Base-by-base conservation (phyloP, 164 flowering plant genomes). In the Sextonia rubra region DNA sequence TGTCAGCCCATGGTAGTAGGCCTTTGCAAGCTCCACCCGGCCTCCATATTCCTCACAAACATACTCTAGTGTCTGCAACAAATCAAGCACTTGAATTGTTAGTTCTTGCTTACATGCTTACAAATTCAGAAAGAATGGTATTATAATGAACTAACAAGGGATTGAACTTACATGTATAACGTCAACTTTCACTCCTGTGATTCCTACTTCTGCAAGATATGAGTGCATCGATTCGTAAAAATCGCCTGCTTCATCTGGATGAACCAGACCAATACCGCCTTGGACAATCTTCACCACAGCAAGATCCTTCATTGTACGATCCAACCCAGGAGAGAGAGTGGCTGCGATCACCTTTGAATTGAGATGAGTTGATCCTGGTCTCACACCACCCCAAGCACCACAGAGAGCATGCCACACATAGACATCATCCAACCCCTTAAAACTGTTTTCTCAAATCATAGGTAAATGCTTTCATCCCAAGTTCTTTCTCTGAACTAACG, bases 381-480 rank as follows among this genome's bases (percentile, higher is more conserved):
- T 84, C 14, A 91, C 92, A 23, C 98, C 98, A 58, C 97, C 96
- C 98, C 98, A 93, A 9, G 92, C 94, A 25, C 97, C 98, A 68
- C 90, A 84, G 1, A 93, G 83, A 17, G 98, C 94, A 24, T 93
- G 97, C 96, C 98, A 93, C 20, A 90, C 93, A 64, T 82, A 93
- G 4, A 93, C 82, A 79, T 93, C 94, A 80, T 91, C 96, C 77
- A 93, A 71, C 4, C 90, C 89, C 67, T 85, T 87, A 52, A n/a
- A 91, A 91, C 23, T 77, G 78, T 9, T 75, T 70, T 71, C 87
- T 91, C 82, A 91, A 80, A 78, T 93, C 97, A 65, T 69, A 82
- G 0, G 88, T 85, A 61, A 90, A 90, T 48, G 95, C 95, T 79
- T 83, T 88, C 84, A 91, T 37, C 0, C 98, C 97, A 44, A 22